A percentile compares a stretch with the other conserved stretches of the same genome.
phyloP scores from a whole-genome alignment of 2,329 filamentous ascomycete genomes.

The Cladorrhinum sp. region DNA sequence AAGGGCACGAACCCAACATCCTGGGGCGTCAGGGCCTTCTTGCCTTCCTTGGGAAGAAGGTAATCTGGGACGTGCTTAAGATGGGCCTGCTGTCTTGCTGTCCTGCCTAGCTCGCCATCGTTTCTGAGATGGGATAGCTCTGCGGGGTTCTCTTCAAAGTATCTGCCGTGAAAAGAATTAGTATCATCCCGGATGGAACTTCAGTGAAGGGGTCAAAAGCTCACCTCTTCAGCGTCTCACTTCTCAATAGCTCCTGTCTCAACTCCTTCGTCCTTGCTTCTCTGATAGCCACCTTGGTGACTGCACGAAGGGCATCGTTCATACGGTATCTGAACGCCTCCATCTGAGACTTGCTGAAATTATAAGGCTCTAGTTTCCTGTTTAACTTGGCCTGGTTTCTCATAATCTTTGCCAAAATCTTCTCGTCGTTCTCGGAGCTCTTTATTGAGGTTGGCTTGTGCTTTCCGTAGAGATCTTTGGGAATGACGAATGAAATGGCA shows the following conservation, averaged over 20 bases:
- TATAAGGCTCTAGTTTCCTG: conserved; percentile 82
- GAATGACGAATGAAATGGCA: conserved; percentile 92
- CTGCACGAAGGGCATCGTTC: conserved; percentile 75
- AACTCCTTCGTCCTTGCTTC: conserved; percentile 88
- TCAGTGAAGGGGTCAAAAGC: neutral
- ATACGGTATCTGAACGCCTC: conserved; percentile 94
- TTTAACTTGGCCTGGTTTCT: conserved; percentile 75
- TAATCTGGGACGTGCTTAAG: conserved; percentile 95
- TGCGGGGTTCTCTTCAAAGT: conserved; percentile 95
- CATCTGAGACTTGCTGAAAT: conserved; percentile 91
- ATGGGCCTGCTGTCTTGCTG: conserved; percentile 65
- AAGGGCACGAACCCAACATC: conserved; percentile 76
- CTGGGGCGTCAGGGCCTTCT: conserved; percentile 61
- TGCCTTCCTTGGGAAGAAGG: conserved; percentile 73
- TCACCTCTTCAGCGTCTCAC: conserved; percentile 79
- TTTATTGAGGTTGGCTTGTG: conserved; percentile 81
- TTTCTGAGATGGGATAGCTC: conserved; percentile 86
- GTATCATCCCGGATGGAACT: neutral
- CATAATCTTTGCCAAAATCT: conserved; percentile 74
- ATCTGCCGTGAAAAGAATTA: conserved; percentile 37
- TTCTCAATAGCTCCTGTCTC: conserved; percentile 84
- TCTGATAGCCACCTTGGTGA: conserved; percentile 84
- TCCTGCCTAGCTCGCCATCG: conserved; percentile 80
- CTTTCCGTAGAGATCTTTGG: conserved; percentile 76
- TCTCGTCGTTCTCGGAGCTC: conserved; percentile 78